phyloP scores from a whole-genome alignment of 306 rosid species.

The Pterocarpus santalinus region DNA sequence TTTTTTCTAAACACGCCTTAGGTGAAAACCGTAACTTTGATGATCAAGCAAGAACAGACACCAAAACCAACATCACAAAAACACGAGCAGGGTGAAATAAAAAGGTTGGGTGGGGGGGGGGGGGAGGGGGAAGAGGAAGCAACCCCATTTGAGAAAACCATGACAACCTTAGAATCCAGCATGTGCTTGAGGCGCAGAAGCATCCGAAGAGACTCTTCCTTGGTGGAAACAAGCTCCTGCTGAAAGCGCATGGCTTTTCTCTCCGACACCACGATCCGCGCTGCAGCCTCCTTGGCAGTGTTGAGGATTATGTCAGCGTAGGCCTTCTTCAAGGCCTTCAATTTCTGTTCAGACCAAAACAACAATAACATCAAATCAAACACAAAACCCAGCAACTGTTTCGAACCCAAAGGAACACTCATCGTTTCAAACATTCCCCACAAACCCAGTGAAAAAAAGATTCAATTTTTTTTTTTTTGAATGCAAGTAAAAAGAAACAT shows the following conservation, averaged over 20 bases:
- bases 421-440: slow-evolving; percentile 3
- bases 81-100: neutral
- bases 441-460: neutral
- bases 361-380: slow-evolving; percentile 17
- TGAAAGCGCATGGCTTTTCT: slow-evolving; percentile 65
- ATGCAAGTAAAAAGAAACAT: neutral
- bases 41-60: slow-evolving; percentile 25
- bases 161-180: slow-evolving; percentile 74
- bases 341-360: slow-evolving; percentile 61
- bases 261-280: slow-evolving; percentile 77
- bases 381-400: slow-evolving; percentile 5
- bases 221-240: slow-evolving; percentile 61
- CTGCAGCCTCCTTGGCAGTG: slow-evolving; percentile 85
- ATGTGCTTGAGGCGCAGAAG: slow-evolving; percentile 78
- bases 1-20: no score
- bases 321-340: slow-evolving; percentile 83
- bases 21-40: neutral
- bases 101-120: neutral
- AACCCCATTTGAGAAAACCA: slow-evolving; percentile 27
- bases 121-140: neutral
- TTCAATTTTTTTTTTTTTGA: neutral
- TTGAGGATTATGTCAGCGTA: slow-evolving; percentile 81
- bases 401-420: neutral
- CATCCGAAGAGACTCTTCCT: slow-evolving; percentile 77
- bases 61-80: neutral